Conservation (phyloP, 1,284 basidiomycete species). For the Cryptococcus wingfieldii region DNA sequence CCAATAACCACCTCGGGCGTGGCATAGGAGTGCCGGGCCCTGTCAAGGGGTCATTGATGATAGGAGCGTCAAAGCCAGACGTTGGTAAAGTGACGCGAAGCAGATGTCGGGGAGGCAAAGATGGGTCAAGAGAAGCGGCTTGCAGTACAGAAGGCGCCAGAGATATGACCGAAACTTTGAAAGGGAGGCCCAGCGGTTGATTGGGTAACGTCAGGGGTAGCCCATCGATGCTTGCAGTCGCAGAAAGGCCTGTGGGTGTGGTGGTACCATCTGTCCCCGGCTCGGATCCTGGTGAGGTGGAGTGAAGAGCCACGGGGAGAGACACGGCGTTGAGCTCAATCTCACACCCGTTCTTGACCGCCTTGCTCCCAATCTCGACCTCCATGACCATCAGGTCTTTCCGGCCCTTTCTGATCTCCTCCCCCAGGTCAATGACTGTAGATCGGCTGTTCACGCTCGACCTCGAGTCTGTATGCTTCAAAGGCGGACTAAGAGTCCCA, state of each 20-base stretch:
- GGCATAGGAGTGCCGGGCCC: slow-evolving; percentile 60
- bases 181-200: slow-evolving; percentile 34
- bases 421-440: slow-evolving; percentile 37
- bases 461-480: slow-evolving; percentile 32
- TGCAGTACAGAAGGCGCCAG: slow-evolving; percentile 74
- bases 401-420: slow-evolving; percentile 38
- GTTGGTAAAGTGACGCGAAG: slow-evolving; percentile 74
- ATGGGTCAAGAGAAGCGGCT: slow-evolving; percentile 54
- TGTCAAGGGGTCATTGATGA: slow-evolving; percentile 75
- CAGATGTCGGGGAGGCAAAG: slow-evolving; percentile 60
- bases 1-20: slow-evolving; percentile 69
- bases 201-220: slow-evolving; percentile 29
- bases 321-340: slow-evolving; percentile 34
- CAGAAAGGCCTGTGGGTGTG: neutral
- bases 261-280: neutral
- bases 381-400: slow-evolving; percentile 38
- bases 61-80: slow-evolving; percentile 66
- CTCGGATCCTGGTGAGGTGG: neutral
- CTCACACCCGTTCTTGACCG: slow-evolving; percentile 36
- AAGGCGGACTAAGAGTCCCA: slow-evolving; percentile 20
- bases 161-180: slow-evolving; percentile 50
- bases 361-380: slow-evolving; percentile 31
- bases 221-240: slow-evolving; percentile 3
- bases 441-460: slow-evolving; percentile 28
- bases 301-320: slow-evolving; percentile 30